These are phyloP conservation scores for Mycosphaerelloides madeirae DNA, from an alignment of 2,329 filamentous ascomycete species.

Conservation along the genomic window DNA sequence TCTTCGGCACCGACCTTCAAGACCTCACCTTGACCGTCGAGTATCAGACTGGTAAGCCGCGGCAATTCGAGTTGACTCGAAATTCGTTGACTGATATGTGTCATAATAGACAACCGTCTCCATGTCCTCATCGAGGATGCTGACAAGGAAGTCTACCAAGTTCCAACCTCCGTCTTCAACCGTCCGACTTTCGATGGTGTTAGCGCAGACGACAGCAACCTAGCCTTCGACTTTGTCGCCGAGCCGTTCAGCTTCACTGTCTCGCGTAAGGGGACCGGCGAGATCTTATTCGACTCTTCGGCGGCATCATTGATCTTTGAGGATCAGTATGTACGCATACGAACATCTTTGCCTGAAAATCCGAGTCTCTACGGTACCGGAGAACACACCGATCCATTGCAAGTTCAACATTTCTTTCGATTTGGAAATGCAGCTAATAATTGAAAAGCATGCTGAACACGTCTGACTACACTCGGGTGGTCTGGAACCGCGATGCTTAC, in stretches of 20 bases:
- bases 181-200: slow-evolving; percentile 46
- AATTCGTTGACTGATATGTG: slow-evolving; percentile 1
- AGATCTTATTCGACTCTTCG: slow-evolving; percentile 66
- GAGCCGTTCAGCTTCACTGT: slow-evolving; percentile 67
- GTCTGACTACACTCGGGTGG: slow-evolving; percentile 63
- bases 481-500: slow-evolving; percentile 67
- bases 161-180: slow-evolving; percentile 64
- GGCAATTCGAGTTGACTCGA: background rate
- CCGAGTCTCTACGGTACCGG: slow-evolving; percentile 75
- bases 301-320: slow-evolving; percentile 67
- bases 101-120: slow-evolving; percentile 47
- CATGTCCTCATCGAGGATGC: slow-evolving; percentile 71
- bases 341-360: slow-evolving; percentile 63
- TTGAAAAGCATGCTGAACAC: slow-evolving; percentile 49
- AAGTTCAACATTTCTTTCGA: slow-evolving; percentile 4
- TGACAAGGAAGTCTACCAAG: slow-evolving; percentile 66
- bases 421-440: slow-evolving; percentile 2
- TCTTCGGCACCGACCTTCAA: slow-evolving; percentile 55
- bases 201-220: slow-evolving; percentile 34
- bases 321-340: slow-evolving; percentile 69
- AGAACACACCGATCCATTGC: slow-evolving; percentile 64
- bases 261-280: slow-evolving; percentile 51
- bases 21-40: slow-evolving; percentile 56
- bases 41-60: slow-evolving; percentile 53
- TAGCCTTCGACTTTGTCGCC: slow-evolving; percentile 51